Evolutionary conservation across 2,329 filamentous ascomycete genomes (phyloP), one percentile per base, ranked within the genome.

Genomic region (Acrodontium crateriforme): DNA sequence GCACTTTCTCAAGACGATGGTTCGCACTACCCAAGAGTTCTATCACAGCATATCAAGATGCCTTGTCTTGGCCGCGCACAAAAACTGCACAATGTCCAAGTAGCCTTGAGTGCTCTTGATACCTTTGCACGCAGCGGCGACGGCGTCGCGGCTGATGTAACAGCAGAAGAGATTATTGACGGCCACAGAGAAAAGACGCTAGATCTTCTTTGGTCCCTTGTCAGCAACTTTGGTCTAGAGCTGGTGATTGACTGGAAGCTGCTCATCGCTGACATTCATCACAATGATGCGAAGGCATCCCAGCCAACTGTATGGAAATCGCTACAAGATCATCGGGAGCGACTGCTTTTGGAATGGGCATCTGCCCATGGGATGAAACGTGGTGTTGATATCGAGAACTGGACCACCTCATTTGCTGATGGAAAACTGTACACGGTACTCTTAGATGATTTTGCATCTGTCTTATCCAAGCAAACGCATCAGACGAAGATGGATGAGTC

Each of bases 121-220:
- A 52, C 51, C 8, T 51, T 63, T 6, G 48, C 46, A 8, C 58
- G 59, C 2, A 49, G 62, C 9, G 53, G 47, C 3, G 41, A 47
- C 9, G 54, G 53, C 16, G 47, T 64, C 9, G 45, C 59, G 5
- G 47, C 52, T 13, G 54, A 57, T 18, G 51, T 73, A 18, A 58
- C 51, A 9, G 60, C 71, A 0, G 63, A 68, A 20, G 68, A 76
- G 30, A 65, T 77, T 25, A 69, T 77, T 5, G 63, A 75, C 38
- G 72, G 72, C 2, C 69, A 74, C 39, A 63, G 72, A 6, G 71
- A 77, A 41, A 74, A 70, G 48, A 76, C 71, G 0, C 56, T 77
- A 24, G 63, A 60, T 4, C 53, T 76, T 7, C 55, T 78, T 4
- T 75, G 71, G 71, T 56, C 58, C 3, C 53, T 77, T 13, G 62